A percentile compares a stretch with the other conserved stretches of the same genome.
These are phyloP conservation scores for Funneliformis caledonium DNA, from an alignment of 371 early-diverging fungal species.

Conservation along the genomic window DNA sequence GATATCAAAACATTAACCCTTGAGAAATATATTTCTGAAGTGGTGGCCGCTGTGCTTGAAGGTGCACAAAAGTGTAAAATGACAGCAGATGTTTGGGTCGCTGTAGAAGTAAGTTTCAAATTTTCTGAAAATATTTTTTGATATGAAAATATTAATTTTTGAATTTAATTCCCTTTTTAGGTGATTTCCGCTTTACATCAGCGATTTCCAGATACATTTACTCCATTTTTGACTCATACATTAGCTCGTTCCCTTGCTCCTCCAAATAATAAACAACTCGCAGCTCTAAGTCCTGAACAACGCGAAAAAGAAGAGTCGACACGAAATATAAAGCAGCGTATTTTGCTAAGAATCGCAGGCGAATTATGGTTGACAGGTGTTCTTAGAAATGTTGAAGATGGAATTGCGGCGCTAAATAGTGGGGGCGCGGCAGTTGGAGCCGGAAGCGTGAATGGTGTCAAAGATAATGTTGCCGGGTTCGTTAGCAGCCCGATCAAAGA, in stretches of 20 bases:
- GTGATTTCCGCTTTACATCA: constrained; percentile 89
- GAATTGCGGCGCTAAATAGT: constrained; percentile 57
- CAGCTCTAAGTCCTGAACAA: constrained; percentile 70
- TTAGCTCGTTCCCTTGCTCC: constrained; percentile 62
- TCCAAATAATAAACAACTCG: constrained; percentile 58
- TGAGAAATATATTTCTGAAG: constrained; percentile 96
- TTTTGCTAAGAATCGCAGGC: constrained; percentile 71
- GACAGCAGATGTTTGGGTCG: constrained; percentile 76
- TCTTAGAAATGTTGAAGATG: constrained; percentile 71
- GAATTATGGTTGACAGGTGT: constrained; percentile 89
- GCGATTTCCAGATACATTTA: constrained; percentile 85
- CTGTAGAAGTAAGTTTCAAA: constrained; percentile 67
- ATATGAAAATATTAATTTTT: not conserved
- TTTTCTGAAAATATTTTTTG: not conserved
- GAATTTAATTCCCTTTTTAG: constrained; percentile 43
- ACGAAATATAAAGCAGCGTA: constrained; percentile 72
- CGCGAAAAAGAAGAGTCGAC: constrained; percentile 84
- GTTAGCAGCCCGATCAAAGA: constrained; percentile 47
- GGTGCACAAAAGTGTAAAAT: constrained; percentile 74
- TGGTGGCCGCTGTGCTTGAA: constrained; percentile 83
- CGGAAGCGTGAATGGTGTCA: constrained; percentile 45
- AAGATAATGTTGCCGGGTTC: constrained; percentile 64
- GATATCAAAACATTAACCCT: constrained; percentile 87
- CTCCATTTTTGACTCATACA: constrained; percentile 64
- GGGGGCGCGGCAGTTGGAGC: constrained; percentile 50